Conservation (phyloP, 768 basidiomycete species). For the Suillus cothurnatus region DNA sequence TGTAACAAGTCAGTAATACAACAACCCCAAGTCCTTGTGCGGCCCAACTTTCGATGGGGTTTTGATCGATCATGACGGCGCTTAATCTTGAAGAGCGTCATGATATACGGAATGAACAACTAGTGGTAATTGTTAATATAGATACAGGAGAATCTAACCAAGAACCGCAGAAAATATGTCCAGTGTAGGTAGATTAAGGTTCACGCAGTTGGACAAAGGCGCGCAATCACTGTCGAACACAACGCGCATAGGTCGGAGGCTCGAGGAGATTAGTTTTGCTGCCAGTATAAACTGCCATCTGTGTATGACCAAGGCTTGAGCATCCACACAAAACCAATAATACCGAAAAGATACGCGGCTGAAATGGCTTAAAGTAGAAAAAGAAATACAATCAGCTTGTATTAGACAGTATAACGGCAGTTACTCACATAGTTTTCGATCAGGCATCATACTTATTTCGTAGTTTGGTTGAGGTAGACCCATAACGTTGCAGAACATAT, state of each 20-base stretch:
- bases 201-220: background rate
- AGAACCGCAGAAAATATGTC: background rate
- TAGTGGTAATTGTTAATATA: background rate
- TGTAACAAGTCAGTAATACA: background rate
- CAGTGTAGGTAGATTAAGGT: background rate
- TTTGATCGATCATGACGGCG: background rate
- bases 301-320: constrained; percentile 53
- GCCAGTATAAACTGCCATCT: constrained; percentile 47
- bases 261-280: constrained; percentile 6
- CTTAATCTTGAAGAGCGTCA: background rate
- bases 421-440: constrained; percentile 51
- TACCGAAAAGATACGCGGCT: constrained; percentile 57
- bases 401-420: constrained; percentile 12
- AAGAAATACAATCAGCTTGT: constrained; percentile 14
- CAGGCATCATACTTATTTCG: constrained; percentile 58
- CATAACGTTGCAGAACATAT: constrained; percentile 95
- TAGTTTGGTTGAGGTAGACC: constrained; percentile 72
- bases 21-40: background rate
- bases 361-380: constrained; percentile 48
- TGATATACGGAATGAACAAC: background rate
- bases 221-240: background rate
- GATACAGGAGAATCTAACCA: background rate
- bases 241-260: background rate
- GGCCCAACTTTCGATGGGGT: background rate
- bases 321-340: constrained; percentile 57